These are phyloP conservation scores for Scheffersomyces parashehatae DNA, from an alignment of 1,139 yeast species.

Conservation along the genomic window DNA sequence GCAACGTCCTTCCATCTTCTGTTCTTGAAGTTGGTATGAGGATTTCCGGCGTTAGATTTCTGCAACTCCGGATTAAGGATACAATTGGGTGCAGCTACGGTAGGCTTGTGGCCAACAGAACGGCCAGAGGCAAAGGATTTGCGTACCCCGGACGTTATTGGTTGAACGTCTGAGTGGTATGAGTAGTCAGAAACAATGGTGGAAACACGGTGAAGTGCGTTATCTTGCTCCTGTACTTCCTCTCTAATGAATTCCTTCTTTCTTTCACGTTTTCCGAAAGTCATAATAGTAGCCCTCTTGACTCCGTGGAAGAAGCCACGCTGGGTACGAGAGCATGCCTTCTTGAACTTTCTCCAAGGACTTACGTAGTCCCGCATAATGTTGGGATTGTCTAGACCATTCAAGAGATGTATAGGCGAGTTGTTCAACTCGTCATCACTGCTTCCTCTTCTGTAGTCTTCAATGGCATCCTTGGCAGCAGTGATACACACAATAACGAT, in stretches of 20 bases:
- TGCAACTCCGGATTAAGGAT: conserved; percentile 35
- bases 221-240: conserved; percentile 26
- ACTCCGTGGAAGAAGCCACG: conserved; percentile 19
- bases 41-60: conserved; percentile 17
- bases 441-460: conserved; percentile 82
- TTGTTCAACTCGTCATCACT: conserved; percentile 86
- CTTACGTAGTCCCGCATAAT: conserved; percentile 68
- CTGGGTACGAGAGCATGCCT: conserved; percentile 29
- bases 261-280: conserved; percentile 29
- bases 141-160: neutral
- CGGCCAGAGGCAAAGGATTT: neutral
- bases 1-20: conserved; percentile 84
- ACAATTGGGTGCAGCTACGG: conserved; percentile 23
- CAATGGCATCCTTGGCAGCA: conserved; percentile 90
- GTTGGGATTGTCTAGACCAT: conserved; percentile 72
- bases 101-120: conserved; percentile 3
- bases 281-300: conserved; percentile 21
- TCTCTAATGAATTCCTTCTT: conserved; percentile 30
- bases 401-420: conserved; percentile 74
- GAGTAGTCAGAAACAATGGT: conserved; percentile 42
- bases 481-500: conserved; percentile 88
- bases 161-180: conserved; percentile 10
- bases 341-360: conserved; percentile 68
- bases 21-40: conserved; percentile 53
- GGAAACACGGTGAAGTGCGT: conserved; percentile 38